Percentiles rank a stretch among this genome's conserved stretches.
phyloP scores from a whole-genome alignment of 148 eudicot genomes.

The Oxyria digyna region DNA sequence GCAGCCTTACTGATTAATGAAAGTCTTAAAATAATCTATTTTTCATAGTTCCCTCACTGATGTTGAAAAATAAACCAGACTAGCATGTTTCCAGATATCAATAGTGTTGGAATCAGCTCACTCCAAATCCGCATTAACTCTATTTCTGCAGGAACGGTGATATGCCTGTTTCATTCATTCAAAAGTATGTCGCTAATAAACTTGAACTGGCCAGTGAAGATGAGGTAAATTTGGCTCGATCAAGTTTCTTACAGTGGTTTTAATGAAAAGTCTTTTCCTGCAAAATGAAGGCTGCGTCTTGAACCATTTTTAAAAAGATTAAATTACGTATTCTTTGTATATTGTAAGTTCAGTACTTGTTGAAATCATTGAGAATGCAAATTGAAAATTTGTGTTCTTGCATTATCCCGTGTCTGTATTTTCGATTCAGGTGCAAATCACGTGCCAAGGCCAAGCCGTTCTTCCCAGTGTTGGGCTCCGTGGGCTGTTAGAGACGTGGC shows the following conservation, averaged over 20 bases:
- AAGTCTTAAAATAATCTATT: neutral
- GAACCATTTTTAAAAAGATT: neutral
- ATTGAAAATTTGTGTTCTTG: no score
- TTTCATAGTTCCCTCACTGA: neutral
- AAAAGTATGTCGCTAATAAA: constrained; percentile 51
- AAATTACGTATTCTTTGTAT: neutral
- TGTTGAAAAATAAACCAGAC: neutral
- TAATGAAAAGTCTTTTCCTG: neutral
- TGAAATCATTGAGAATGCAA: no score
- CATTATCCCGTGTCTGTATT: neutral
- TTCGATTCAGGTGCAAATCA: constrained; percentile 49
- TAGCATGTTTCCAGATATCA: neutral
- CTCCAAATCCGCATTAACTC: neutral
- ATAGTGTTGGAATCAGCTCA: neutral
- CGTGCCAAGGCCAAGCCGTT: constrained; percentile 59
- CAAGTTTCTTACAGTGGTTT: neutral
- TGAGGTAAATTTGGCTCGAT: constrained; percentile 29
- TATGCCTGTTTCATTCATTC: constrained; percentile 54
- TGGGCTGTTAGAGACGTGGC: constrained; percentile 56
- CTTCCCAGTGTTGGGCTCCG: constrained; percentile 40
- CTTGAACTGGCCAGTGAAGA: constrained; percentile 49
- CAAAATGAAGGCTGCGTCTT: no score
- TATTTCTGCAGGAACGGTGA: constrained; percentile 40
- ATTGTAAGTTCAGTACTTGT: no score
- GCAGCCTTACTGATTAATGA: neutral